phyloP scores from a whole-genome alignment of 495 filamentous ascomycete species.

The Penicillium nucicola region DNA sequence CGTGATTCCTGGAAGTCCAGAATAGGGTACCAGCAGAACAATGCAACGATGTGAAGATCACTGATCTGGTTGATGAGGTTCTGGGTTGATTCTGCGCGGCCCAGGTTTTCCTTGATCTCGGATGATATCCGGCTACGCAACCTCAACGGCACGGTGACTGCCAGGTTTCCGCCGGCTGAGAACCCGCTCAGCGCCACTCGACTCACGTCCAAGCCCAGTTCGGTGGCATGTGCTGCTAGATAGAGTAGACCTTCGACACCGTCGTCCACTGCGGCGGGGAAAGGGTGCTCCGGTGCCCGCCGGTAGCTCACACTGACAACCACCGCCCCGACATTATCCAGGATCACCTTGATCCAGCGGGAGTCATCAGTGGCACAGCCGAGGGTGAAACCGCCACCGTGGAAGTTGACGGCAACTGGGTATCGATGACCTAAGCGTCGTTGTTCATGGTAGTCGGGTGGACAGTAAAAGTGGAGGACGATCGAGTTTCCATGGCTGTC shows the following conservation, averaged over 20 bases:
- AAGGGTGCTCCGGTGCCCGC: slow-evolving; percentile 73
- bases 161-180: slow-evolving; percentile 82
- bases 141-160: slow-evolving; percentile 74
- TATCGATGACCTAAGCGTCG: slow-evolving; percentile 37
- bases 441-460: slow-evolving; percentile 51
- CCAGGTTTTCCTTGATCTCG: slow-evolving; percentile 25
- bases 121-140: slow-evolving; percentile 39
- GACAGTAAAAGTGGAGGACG: slow-evolving; percentile 78
- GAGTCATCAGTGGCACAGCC: slow-evolving; percentile 69
- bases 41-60: slow-evolving; percentile 47
- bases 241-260: slow-evolving; percentile 67
- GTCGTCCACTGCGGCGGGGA: slow-evolving; percentile 75
- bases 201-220: slow-evolving; percentile 54
- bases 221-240: slow-evolving; percentile 55
- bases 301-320: slow-evolving; percentile 72
- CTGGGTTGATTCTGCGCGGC: slow-evolving; percentile 38
- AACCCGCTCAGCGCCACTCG: slow-evolving; percentile 78
- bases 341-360: slow-evolving; percentile 58
- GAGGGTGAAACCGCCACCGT: slow-evolving; percentile 77
- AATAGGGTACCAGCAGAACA: slow-evolving; percentile 79
- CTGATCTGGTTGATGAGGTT: slow-evolving; percentile 31
- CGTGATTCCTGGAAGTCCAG: slow-evolving; percentile 79
- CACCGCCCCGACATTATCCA: slow-evolving; percentile 59
- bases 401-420: slow-evolving; percentile 69
- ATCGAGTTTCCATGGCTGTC: slow-evolving; percentile 54